Base-by-base conservation (phyloP, 1,284 basidiomycete species). In the Moniliella sp. region DNA sequence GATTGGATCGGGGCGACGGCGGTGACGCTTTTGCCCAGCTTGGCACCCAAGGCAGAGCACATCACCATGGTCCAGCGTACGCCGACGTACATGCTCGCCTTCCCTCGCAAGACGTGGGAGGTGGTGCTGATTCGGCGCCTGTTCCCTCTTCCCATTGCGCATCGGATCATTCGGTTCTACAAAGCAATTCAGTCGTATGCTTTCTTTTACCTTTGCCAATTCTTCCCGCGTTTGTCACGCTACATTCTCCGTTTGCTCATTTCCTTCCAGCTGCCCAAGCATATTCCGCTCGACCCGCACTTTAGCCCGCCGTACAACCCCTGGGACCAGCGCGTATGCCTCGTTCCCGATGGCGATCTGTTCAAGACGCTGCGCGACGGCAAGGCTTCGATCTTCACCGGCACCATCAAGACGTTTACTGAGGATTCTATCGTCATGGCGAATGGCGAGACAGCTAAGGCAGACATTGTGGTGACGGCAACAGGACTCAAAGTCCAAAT, bases 251-350 rank as follows among this genome's bases (percentile, higher is more conserved):
- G 40, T 25, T 33, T 16, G 29, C 25, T 39, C 9, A 44, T 48
- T n/a, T 27, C 37, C 27, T 18, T 14, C n/a, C 40, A 48, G 36
- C 44, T 61, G 4, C 53, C 50, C 17, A 37, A 31, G 15, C 34
- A 37, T 29, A 46, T 59, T 28, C 42, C 46, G 4, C 37, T 56
- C 26, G 55, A 60, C 39, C 56, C 57, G n/a, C 57, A 61, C 43
- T 61, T 61, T 31, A 47, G 45, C 21, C 58, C 58, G 14, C 42
- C 17, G 10, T 61, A 61, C 45, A 47, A 48, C 27, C 58, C 58
- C 3, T 61, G 57, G 57, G 57, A 61, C 33, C 57, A 61, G 43
- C 42, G 58, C 16, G 38, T 61, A 16, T 53, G 50, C 43, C 41
- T 50, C 30, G 46, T 40, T 32, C 56, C 56, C 13, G 58, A 60